phyloP scores from a whole-genome alignment of 768 basidiomycete genomes.

The Amanita phalloides region DNA sequence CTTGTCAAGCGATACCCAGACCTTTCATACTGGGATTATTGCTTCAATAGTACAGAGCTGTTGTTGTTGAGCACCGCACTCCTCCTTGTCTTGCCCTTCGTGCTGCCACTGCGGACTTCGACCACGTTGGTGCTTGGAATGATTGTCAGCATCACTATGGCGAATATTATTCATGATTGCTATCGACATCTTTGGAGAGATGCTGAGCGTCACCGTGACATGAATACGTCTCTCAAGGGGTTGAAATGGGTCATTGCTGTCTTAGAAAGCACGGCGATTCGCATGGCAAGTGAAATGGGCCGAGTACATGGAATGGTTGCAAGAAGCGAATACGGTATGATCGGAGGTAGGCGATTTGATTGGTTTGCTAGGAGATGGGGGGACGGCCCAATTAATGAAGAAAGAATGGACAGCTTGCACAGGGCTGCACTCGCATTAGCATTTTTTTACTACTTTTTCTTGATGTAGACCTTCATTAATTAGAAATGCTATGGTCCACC shows the following conservation, averaged over 20 bases:
- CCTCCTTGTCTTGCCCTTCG: constrained; percentile 9
- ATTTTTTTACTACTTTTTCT: background rate
- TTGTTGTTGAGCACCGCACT: constrained; percentile 17
- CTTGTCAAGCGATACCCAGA: constrained; percentile 38
- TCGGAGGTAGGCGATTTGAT: constrained; percentile 36
- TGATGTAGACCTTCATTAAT: no score
- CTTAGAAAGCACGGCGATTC: constrained; percentile 37
- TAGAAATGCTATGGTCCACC: background rate
- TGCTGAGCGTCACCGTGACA: constrained; percentile 17
- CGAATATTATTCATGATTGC: constrained; percentile 37
- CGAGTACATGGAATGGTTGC: constrained; percentile 32
- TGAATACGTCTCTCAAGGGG: constrained; percentile 25
- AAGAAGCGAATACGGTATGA: constrained; percentile 24
- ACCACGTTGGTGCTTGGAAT: constrained; percentile 11
- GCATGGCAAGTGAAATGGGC: constrained; percentile 41
- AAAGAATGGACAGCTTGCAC: constrained; percentile 29
- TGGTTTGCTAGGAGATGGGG: constrained; percentile 39
- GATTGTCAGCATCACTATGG: constrained; percentile 18
- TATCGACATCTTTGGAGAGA: constrained; percentile 37
- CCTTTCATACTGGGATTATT: constrained; percentile 30
- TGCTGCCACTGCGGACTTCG: constrained; percentile 5
- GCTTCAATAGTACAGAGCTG: constrained; percentile 40
- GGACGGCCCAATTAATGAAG: constrained; percentile 30
- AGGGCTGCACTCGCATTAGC: background rate
- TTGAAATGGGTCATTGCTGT: constrained; percentile 30